Base-by-base conservation (phyloP, 345 rosid genomes). In the Aegle marmelos region DNA sequence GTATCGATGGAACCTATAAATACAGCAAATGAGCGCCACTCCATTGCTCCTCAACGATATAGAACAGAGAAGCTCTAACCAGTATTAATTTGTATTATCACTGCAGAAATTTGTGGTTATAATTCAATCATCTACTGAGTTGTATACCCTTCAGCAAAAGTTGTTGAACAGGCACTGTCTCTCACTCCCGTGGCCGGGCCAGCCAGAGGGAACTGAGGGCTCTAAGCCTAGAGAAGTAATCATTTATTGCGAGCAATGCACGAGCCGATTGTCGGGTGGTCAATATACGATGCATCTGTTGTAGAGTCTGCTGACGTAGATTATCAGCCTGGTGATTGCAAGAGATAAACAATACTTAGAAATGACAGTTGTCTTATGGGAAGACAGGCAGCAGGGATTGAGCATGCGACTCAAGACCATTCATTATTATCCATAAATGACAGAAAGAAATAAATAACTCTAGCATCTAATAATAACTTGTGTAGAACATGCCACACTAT, bases 121-220 rank as follows among this genome's bases (percentile, higher is more conserved):
- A 63, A 70, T 41, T 50, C 22, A 45, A 63, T 61, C 64, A 58
- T 19, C 63, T 24, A 60, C 0, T 8, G 48, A 50, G 24, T 64
- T 62, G 0, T 41, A 33, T 30, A 41, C 22, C 13, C 31, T 72
- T 72, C 73, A 62, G 1, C 0, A 41, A 31, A 50, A 53, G 76
- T 21, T 73, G 33, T 58, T 9, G 5, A 16, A 61, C 70, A 24
- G 31, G 9, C 25, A 76, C 50, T 13, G 17, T 53, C 57, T 53
- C 57, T 84, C 76, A 91, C 53, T 91, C 95, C 54, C 88, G 82
- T 22, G 96, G 96, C 19, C 96, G 79, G 45, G 96, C 96, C 61
- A 91, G 79, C 96, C 96, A 91, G 8, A 91, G 90, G 50, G 95
- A 90, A 61, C 95, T 91, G 70, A 91, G 92, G 41, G 95, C 95